phyloP scores from a whole-genome alignment of 805 yeast genomes.

The Saccharomycopsis oosterbeekiorum region DNA sequence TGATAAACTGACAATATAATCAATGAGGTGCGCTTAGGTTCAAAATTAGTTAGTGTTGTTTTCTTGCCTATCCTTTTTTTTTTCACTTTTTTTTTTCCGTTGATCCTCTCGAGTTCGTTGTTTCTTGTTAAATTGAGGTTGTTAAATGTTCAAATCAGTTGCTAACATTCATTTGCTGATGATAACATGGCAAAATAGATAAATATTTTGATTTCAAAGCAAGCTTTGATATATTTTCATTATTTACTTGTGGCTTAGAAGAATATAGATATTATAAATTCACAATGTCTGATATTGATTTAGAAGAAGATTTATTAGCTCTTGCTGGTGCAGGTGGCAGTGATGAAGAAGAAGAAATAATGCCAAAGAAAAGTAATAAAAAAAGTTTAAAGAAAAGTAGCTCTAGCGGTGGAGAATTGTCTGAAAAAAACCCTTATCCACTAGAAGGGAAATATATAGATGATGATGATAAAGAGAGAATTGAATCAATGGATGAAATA shows the following conservation, averaged over 20 bases:
- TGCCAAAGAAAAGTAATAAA: conserved; percentile 24
- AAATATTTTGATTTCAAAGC: too few species aligned
- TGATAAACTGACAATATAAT: too few species aligned
- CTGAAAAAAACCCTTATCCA: conserved; percentile 72
- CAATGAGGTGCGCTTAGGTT: too few species aligned
- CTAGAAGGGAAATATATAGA: conserved; percentile 84
- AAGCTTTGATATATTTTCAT: too few species aligned
- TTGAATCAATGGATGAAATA: conserved; percentile 75
- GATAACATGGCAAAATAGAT: too few species aligned
- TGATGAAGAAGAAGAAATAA: conserved; percentile 24
- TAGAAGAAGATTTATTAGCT: conserved; percentile 93
- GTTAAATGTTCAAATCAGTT: too few species aligned
- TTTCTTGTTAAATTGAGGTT: too few species aligned
- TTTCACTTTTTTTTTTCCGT: too few species aligned
- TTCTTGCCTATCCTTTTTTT: not conserved
- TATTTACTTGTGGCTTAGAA: too few species aligned
- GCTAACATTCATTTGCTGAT: too few species aligned
- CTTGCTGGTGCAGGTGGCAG: conserved; percentile 72
- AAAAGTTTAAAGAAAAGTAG: conserved; percentile 24
- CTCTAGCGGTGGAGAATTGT: conserved; percentile 25
- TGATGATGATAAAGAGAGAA: conserved; percentile 58
- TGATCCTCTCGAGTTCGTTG: too few species aligned
- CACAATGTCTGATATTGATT: conserved; percentile 51
- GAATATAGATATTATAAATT: not conserved
- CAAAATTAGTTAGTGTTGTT: not conserved